Percentiles rank a stretch among this genome's conserved stretches.
Evolutionary conservation across 257 asterid species (phyloP).

Genomic region (Nicotiana otophora): DNA sequence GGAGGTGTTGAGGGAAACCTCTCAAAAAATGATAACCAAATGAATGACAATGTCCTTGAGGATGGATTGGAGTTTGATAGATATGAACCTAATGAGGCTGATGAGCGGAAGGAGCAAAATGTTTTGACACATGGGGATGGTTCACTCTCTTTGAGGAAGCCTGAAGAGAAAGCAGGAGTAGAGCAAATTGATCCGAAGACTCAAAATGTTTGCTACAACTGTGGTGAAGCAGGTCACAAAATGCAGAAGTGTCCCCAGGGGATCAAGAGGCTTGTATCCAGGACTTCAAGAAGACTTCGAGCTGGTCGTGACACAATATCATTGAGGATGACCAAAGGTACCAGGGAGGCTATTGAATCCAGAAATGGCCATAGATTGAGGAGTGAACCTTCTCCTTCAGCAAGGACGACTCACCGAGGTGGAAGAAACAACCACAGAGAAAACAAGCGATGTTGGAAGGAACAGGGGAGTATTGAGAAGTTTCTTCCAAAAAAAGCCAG

Average conservation of each 20-base stretch:
- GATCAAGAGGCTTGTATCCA: slow-evolving; percentile 14
- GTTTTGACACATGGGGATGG: slow-evolving; percentile 8
- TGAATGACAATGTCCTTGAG: slow-evolving; percentile 23
- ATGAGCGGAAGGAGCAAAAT: slow-evolving; percentile 25
- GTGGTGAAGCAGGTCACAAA: slow-evolving; percentile 36
- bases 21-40: slow-evolving; percentile 31
- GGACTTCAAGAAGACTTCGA: slow-evolving; percentile 15
- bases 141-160: slow-evolving; percentile 14
- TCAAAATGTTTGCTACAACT: slow-evolving; percentile 20
- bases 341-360: slow-evolving; percentile 17
- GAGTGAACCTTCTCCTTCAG: slow-evolving; percentile 22
- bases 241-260: slow-evolving; percentile 23
- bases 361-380: slow-evolving; percentile 14
- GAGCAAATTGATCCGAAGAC: slow-evolving; percentile 13
- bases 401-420: slow-evolving; percentile 12
- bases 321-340: slow-evolving; percentile 15
- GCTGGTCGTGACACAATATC: slow-evolving; percentile 15
- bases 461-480: slow-evolving; percentile 18
- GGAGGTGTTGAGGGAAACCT: slow-evolving; percentile 22
- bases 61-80: slow-evolving; percentile 42
- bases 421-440: slow-evolving; percentile 21
- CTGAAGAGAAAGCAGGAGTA: slow-evolving; percentile 22
- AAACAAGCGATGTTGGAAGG: slow-evolving; percentile 29
- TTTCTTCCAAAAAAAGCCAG: slow-evolving; percentile 26
- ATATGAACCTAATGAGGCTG: slow-evolving; percentile 41